Conservation (phyloP, 768 basidiomycete species). For the Psilocybe cubensis region DNA sequence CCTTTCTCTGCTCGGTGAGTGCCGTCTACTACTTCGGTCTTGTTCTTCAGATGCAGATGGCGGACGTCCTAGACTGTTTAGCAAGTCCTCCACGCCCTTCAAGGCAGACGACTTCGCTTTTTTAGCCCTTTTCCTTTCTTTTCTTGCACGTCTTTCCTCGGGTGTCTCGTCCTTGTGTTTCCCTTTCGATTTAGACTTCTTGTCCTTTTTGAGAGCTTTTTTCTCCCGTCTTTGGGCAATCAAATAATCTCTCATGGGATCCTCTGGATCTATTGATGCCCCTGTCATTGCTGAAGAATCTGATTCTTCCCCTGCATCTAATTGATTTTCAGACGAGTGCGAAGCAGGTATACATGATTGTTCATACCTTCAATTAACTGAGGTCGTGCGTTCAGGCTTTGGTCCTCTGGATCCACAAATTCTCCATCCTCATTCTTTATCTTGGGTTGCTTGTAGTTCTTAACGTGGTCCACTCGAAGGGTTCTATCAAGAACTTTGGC, state of each 20-base stretch:
- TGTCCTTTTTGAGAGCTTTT: conserved; percentile 71
- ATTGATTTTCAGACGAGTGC: conserved; percentile 4
- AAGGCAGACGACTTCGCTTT: conserved; percentile 66
- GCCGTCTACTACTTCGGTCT: conserved; percentile 14
- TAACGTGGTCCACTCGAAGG: conserved; percentile 91
- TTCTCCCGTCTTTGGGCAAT: conserved; percentile 74
- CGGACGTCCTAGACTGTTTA: conserved; percentile 49
- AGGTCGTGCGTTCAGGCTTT: conserved; percentile 88
- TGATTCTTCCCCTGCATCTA: conserved; percentile 57
- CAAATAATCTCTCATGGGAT: conserved; percentile 96
- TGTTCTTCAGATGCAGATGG: conserved; percentile 16
- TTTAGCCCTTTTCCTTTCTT: conserved; percentile 68
- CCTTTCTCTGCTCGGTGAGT: conserved; percentile 17
- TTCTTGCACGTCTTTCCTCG: conserved; percentile 76
- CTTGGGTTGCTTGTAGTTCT: conserved; percentile 89
- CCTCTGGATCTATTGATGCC: conserved; percentile 88
- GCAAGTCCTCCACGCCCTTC: conserved; percentile 68
- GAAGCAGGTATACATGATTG: not conserved
- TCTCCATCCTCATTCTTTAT: conserved; percentile 81
- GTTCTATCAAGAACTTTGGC: conserved; percentile 85
- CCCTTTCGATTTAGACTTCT: conserved; percentile 68
- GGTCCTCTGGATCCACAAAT: conserved; percentile 82
- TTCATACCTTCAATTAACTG: conserved; percentile 62
- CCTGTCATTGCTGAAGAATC: conserved; percentile 69
- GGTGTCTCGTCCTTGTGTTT: conserved; percentile 78